Conservation (phyloP, 805 yeast genomes). For the Lachancea lanzarotensis region DNA sequence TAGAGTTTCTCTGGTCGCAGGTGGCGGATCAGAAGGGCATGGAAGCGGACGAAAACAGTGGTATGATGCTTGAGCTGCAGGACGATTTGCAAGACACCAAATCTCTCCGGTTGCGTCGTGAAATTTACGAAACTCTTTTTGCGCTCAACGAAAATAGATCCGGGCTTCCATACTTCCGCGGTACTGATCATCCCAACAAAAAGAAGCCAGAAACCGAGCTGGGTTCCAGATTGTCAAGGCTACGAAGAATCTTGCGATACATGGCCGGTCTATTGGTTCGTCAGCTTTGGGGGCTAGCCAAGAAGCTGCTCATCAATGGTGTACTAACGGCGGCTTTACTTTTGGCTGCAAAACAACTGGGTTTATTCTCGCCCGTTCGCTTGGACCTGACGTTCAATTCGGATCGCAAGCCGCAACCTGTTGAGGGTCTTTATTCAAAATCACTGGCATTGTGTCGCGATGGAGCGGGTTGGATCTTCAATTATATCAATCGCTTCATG, state of each 20-base stretch:
- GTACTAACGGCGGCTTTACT: neutral
- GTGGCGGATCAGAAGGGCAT: conserved; percentile 26
- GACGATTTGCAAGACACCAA: conserved; percentile 8
- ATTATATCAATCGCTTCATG: neutral
- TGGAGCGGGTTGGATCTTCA: neutral
- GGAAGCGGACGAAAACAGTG: conserved; percentile 7
- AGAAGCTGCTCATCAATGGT: neutral
- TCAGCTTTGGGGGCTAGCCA: neutral
- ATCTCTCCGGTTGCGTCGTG: conserved; percentile 9
- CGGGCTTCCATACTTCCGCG: neutral
- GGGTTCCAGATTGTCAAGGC: neutral
- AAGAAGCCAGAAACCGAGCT: neutral
- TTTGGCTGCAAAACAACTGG: neutral
- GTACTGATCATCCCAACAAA: neutral
- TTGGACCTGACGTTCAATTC: neutral
- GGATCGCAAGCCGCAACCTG: neutral
- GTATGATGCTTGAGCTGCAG: conserved; percentile 9
- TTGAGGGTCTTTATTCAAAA: neutral
- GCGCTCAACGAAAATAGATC: conserved; percentile 14
- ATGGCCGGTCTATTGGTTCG: neutral
- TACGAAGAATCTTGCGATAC: conserved; percentile 3
- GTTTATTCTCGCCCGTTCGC: neutral
- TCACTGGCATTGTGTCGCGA: neutral
- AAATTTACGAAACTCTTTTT: conserved; percentile 10
- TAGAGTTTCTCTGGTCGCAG: conserved; percentile 72